Evolutionary conservation across 306 rosid species (phyloP), one percentile per base, ranked within the genome.

Genomic region (Begonia masoniana): DNA sequence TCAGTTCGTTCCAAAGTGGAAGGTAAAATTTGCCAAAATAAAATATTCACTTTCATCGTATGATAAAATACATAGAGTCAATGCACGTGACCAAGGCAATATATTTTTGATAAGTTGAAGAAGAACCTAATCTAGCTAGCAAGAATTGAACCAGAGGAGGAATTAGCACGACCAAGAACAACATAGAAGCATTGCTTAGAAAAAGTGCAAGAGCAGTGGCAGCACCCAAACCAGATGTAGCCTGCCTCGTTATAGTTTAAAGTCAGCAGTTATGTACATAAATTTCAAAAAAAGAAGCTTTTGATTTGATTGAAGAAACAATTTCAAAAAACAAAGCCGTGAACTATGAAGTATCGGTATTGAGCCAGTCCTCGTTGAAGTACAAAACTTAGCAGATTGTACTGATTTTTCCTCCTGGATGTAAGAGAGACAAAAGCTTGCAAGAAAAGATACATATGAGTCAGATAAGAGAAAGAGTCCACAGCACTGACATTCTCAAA

Each of bases 211-310:
- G 59, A 49, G 95, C 95, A 54, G 95, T 64, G 14, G 94, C 79
- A 9, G 72, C 84, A 58, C 95, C 97, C 61, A 89, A 47, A 11
- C 97, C 97, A 72, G 95, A 85, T n/a, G 94, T 89, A 51, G 94
- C 97, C 95, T 88, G 59, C 66, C 62, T 17, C 58, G 19, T 56
- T 48, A 56, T 16, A 42, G 12, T 31, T 13, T 15, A 47, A 52
- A 56, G 26, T 1, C 51, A 56, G 13, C 41, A 7, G 26, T 57
- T 36, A 26, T 52, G 13, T 11, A 50, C 35, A 43, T 55, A 56
- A 12, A 59, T 7, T 2, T 12, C 56, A 23, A 52, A 35, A 17
- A 47, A 52, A 50, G 65, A 55, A 50, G 35, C 4, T 10, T 15
- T 36, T 19, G 13, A 62, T 15, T 55, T 6, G 55, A 41, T 41